These are phyloP conservation scores for Sordariomycetes sp. DNA, from an alignment of 2,329 filamentous ascomycete genomes.

Conservation along the genomic window DNA sequence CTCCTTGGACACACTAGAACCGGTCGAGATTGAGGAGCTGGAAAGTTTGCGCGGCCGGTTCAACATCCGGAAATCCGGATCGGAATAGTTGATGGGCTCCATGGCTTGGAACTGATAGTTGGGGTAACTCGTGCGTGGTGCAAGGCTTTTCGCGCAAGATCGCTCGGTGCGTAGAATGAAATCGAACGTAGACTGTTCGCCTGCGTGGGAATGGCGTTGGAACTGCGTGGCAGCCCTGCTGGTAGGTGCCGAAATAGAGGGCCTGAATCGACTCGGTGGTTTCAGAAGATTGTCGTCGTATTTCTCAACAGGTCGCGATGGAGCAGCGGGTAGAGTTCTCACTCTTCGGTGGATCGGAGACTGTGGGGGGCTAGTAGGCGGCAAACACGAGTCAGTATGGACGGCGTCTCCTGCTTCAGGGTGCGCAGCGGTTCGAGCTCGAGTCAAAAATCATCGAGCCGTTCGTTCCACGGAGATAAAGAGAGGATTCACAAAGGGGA, in stretches of 20 bases:
- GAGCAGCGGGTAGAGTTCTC: not conserved
- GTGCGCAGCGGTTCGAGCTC: not conserved
- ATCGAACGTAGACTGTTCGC: constrained; percentile 2
- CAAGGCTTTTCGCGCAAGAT: not conserved
- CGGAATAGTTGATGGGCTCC: constrained; percentile 5
- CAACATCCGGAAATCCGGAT: constrained; percentile 10
- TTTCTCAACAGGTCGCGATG: not conserved
- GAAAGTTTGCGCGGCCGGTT: constrained; percentile 27
- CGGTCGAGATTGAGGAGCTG: constrained; percentile 13
- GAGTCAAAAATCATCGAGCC: not conserved
- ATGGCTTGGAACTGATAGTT: not conserved
- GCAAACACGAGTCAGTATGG: not conserved
- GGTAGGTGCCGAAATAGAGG: not conserved
- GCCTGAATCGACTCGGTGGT: constrained; percentile 2
- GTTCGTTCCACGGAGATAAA: not conserved
- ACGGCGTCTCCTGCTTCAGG: not conserved
- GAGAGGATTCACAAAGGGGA: not conserved
- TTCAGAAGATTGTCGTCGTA: constrained; percentile 3
- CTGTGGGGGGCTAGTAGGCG: not conserved
- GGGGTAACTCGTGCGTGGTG: not conserved
- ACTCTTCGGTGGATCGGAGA: not conserved
- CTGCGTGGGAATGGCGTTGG: not conserved
- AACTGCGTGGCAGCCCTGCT: not conserved
- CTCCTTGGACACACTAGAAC: constrained; percentile 17
- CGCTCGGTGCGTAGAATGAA: constrained; percentile 4